Evolutionary conservation across 345 rosid species (phyloP), one percentile per base, ranked within the genome.

Genomic region (Capsella bursapastoris): DNA sequence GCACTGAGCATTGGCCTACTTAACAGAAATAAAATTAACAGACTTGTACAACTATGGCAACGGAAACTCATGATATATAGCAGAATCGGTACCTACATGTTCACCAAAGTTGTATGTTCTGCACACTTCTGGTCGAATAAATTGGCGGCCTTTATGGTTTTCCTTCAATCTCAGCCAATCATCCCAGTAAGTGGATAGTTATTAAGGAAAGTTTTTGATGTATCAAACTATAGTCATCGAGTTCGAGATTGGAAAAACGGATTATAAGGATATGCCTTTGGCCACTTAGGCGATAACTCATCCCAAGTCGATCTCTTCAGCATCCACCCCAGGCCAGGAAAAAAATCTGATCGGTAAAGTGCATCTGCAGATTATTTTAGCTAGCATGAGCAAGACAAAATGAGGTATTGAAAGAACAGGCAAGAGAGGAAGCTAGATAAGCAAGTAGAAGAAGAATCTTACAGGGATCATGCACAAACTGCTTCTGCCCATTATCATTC

Each of bases 241-340:
- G 47, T 49, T 48, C 64, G 37, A 72, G 47, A 79, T 27, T 13
- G 58, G 35, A 49, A 71, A 59, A 27, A n/a, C 43, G 10, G 34
- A 47, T 22, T 55, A 73, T 53, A 82, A 88, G 96, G 97, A 95
- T 95, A 95, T 95, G 99, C 99, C 75, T 90, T 92, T 47, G 98
- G 99, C 99, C 99, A 96, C 85, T 96, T 96, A 16, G 97, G 99
- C 70, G 99, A 96, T 53, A 96, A 88, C 82, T 92, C 99, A 81
- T 89, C 91, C 99, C 99, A 96, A 61, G 82, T 86, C 45, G 86
- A 64, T 81, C 74, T 87, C 61, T 89, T 72, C 82, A 96, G 87
- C 98, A 96, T 92, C 99, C 98, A 96, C 49, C 99, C 98, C 43
- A 96, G 96, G 72, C 99, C 99, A 79, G 99, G 99, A 76, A 96